Percentiles rank a stretch among this genome's conserved stretches.
phyloP scores from a whole-genome alignment of 768 basidiomycete genomes.

The Suillus americanus region DNA sequence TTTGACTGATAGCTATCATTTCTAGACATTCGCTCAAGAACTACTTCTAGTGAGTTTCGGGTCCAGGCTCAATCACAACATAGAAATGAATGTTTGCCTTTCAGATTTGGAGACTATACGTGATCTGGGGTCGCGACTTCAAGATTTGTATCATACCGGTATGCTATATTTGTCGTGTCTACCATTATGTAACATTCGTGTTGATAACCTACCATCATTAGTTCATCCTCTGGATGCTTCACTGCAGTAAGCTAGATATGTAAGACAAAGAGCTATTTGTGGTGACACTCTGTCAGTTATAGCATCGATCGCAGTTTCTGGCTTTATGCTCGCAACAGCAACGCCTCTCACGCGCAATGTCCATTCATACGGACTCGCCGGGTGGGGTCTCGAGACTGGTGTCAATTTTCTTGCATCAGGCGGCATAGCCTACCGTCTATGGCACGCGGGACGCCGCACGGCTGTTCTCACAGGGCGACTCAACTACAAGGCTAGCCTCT shows the following conservation, averaged over 20 bases:
- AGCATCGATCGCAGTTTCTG: slow-evolving; percentile 16
- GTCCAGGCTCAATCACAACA: not conserved
- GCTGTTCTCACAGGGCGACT: slow-evolving; percentile 6
- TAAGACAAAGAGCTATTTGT: not conserved
- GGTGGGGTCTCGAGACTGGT: slow-evolving; percentile 15
- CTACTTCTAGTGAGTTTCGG: slow-evolving; percentile 19
- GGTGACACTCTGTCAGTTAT: slow-evolving; percentile 1
- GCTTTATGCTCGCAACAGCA: slow-evolving; percentile 15
- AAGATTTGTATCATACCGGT: slow-evolving; percentile 21
- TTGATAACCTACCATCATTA: slow-evolving; percentile 4
- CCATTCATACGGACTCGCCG: slow-evolving; percentile 2
- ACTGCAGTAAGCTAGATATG: slow-evolving; percentile 14
- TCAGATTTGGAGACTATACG: slow-evolving; percentile 26
- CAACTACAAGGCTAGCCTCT: slow-evolving; percentile 12
- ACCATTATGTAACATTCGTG: not conserved
- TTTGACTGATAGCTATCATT: not conserved
- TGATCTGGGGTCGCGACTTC: slow-evolving; percentile 15
- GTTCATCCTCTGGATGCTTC: slow-evolving; percentile 17
- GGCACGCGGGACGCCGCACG: slow-evolving; percentile 10
- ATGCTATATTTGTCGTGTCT: not conserved
- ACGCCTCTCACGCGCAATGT: not conserved
- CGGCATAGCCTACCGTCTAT: slow-evolving; percentile 20
- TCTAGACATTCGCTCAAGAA: slow-evolving; percentile 15
- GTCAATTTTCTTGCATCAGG: slow-evolving; percentile 18
- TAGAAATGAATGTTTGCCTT: not conserved